phyloP scores from a whole-genome alignment of 2,329 filamentous ascomycete genomes.

The Penicillium sp. region DNA sequence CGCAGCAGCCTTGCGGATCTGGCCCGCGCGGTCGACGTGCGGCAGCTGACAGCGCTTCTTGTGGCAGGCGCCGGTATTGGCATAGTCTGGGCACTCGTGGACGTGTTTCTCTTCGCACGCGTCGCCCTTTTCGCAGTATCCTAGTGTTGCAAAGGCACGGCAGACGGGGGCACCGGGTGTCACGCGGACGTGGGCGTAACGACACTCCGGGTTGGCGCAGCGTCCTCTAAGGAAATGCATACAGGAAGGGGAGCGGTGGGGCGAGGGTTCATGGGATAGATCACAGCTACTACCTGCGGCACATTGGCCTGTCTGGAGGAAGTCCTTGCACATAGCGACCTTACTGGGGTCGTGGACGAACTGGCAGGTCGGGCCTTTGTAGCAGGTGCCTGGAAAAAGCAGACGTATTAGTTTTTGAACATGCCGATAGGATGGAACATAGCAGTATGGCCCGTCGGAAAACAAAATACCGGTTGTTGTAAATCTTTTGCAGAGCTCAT shows the following conservation, averaged over 20 bases:
- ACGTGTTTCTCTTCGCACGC: conserved; percentile 80
- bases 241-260: conserved; percentile 83
- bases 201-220: conserved; percentile 82
- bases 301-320: conserved; percentile 76
- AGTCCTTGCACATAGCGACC: conserved; percentile 87
- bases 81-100: conserved; percentile 91
- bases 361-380: conserved; percentile 74
- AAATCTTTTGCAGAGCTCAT: conserved; percentile 69
- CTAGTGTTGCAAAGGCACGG: conserved; percentile 76
- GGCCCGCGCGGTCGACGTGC: conserved; percentile 84
- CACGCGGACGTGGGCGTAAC: conserved; percentile 80
- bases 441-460: conserved; percentile 19
- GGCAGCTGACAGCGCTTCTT: conserved; percentile 77
- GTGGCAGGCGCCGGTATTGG: conserved; percentile 82
- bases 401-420: conserved; percentile 33
- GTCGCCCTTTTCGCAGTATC: conserved; percentile 82
- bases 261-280: conserved; percentile 80
- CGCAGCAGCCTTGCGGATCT: conserved; percentile 58
- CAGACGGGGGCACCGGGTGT: conserved; percentile 77
- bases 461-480: conserved; percentile 52
- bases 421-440: background rate
- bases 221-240: conserved; percentile 86
- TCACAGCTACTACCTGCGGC: conserved; percentile 76
- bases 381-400: conserved; percentile 69
- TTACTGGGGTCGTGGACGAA: conserved; percentile 81